phyloP scores from a whole-genome alignment of 495 filamentous ascomycete genomes.

The Hypoxylon subgilvum region DNA sequence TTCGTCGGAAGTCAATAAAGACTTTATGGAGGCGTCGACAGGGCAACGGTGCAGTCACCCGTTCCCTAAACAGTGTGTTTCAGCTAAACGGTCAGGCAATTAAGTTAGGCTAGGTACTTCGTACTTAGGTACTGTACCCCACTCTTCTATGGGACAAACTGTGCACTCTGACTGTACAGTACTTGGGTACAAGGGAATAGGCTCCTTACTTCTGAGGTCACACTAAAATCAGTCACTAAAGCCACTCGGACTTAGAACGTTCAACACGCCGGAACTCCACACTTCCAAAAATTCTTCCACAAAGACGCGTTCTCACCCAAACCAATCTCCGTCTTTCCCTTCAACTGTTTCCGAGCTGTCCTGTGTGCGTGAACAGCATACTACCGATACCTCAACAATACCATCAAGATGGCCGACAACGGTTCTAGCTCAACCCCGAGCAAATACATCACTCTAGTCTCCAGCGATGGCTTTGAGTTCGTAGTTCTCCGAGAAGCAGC shows the following conservation, averaged over 20 bases:
- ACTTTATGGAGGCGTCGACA: conserved; percentile 32
- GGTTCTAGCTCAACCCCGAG: conserved; percentile 25
- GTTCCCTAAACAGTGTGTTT: too few species aligned
- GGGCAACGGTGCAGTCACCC: conserved; percentile 28
- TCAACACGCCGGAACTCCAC: conserved; percentile 1
- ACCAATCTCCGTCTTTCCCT: neutral
- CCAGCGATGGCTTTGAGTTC: conserved; percentile 87
- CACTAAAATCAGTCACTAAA: conserved; percentile 7
- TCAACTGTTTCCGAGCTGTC: neutral
- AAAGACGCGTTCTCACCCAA: conserved; percentile 8
- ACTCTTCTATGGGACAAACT: too few species aligned
- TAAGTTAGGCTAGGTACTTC: too few species aligned
- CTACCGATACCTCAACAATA: neutral
- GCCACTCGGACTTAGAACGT: neutral
- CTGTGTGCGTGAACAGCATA: neutral
- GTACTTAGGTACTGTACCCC: too few species aligned
- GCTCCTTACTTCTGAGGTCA: too few species aligned
- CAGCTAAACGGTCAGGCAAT: too few species aligned
- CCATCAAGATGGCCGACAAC: conserved; percentile 34
- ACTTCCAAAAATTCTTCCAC: conserved; percentile 14
- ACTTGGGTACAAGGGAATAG: too few species aligned
- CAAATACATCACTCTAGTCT: conserved; percentile 86
- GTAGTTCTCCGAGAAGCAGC: conserved; percentile 79
- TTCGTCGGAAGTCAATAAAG: conserved; percentile 45
- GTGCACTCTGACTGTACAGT: too few species aligned